phyloP scores from a whole-genome alignment of 306 rosid species.

The Sechiopsis laciniata region DNA sequence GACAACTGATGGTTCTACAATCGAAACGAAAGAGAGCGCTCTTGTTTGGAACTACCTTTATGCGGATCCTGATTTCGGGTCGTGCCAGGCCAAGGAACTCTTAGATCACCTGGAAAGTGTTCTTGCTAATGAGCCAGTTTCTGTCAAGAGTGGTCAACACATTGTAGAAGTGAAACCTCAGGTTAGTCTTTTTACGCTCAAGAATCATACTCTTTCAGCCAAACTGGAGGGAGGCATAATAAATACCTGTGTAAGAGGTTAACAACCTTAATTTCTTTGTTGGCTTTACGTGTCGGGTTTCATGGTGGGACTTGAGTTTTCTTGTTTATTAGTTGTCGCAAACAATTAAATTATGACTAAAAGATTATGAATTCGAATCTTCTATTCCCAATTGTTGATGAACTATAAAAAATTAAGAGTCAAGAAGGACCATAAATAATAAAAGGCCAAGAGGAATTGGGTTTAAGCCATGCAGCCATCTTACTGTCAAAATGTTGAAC shows the following conservation, averaged over 20 bases:
- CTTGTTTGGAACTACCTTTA: constrained; percentile 81
- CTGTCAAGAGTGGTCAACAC: constrained; percentile 74
- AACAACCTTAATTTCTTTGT: neutral
- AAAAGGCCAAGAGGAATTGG: too few relatives aligned
- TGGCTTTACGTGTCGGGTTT: neutral
- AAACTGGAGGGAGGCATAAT: neutral
- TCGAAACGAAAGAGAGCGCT: constrained; percentile 80
- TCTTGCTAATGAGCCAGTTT: constrained; percentile 82
- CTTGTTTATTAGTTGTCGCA: neutral
- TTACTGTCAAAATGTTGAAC: neutral
- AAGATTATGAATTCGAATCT: too few relatives aligned
- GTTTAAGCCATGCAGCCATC: too few relatives aligned
- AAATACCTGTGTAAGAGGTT: neutral
- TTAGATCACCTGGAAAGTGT: constrained; percentile 89
- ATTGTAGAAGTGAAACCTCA: constrained; percentile 95
- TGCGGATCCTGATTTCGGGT: constrained; percentile 83
- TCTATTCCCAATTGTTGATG: too few relatives aligned
- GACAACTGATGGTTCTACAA: constrained; percentile 83
- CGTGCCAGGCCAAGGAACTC: constrained; percentile 90
- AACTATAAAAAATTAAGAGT: neutral
- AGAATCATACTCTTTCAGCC: neutral
- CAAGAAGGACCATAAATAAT: too few relatives aligned
- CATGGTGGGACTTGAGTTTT: neutral
- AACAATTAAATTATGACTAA: neutral
- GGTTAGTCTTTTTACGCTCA: constrained; percentile 34